A percentile compares a stretch with the other conserved stretches of the same genome.
These are phyloP conservation scores for Cytospora chrysosperma DNA, from an alignment of 2,329 filamentous ascomycete genomes.

Conservation along the genomic window DNA sequence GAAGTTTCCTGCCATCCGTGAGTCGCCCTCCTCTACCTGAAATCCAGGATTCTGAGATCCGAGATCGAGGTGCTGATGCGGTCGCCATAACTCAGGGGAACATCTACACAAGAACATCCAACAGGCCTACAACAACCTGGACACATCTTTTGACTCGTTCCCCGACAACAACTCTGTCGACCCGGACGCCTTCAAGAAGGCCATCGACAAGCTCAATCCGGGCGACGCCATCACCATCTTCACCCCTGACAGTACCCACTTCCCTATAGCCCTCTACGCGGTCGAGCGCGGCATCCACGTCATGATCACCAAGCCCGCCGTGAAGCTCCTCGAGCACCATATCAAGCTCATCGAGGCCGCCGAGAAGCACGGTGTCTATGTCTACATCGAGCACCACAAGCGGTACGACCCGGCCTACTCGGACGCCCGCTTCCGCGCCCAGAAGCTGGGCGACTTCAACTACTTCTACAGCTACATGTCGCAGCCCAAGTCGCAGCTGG, in stretches of 20 bases:
- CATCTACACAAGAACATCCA: conserved; percentile 87
- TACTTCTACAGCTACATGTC: conserved; percentile 99
- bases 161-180: conserved; percentile 72
- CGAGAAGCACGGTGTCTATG: conserved; percentile 74
- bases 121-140: conserved; percentile 82
- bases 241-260: conserved; percentile 91
- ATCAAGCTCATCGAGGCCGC: conserved; percentile 71
- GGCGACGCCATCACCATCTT: conserved; percentile 95
- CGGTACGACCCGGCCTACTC: conserved; percentile 91
- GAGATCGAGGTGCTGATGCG: conserved; percentile 43
- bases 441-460: conserved; percentile 87
- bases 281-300: conserved; percentile 87
- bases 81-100: conserved; percentile 74
- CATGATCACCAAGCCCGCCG: conserved; percentile 89
- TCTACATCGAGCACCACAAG: conserved; percentile 96
- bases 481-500: conserved; percentile 85
- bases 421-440: conserved; percentile 76
- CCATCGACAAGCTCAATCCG: conserved; percentile 77
- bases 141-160: conserved; percentile 82
- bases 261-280: conserved; percentile 87
- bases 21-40: conserved; percentile 41
- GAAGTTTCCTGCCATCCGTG: conserved; percentile 90
- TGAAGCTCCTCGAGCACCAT: conserved; percentile 80
- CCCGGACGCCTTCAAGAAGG: conserved; percentile 80
- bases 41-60: not conserved